Percentiles rank a stretch among this genome's conserved stretches.
Conservation (phyloP, 2,329 filamentous ascomycete genomes). For the Xylariaceae sp. region DNA sequence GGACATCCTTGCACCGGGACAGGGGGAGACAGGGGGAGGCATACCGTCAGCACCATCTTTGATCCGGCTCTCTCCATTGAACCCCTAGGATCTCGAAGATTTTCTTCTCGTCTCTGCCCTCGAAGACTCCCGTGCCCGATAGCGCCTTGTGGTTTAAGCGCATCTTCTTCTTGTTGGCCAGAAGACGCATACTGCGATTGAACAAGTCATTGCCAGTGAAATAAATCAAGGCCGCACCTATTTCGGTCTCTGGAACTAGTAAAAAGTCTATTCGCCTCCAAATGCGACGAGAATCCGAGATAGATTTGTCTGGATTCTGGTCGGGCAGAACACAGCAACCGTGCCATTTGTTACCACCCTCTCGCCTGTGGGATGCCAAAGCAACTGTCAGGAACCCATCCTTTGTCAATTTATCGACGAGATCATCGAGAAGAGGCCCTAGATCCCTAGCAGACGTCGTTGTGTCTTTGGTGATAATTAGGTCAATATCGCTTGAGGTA, state of each 20-base stretch:
- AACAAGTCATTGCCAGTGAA: conserved; percentile 96
- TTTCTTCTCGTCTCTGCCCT: conserved; percentile 68
- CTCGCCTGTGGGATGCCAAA: conserved; percentile 55
- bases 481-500: conserved; percentile 77
- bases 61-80: conserved; percentile 74
- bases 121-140: conserved; percentile 67
- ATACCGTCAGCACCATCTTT: conserved; percentile 65
- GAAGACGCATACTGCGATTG: conserved; percentile 76
- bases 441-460: conserved; percentile 55
- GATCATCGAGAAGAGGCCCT: conserved; percentile 54
- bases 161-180: conserved; percentile 80
- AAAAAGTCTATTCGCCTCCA: conserved; percentile 86
- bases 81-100: conserved; percentile 82
- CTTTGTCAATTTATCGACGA: conserved; percentile 59
- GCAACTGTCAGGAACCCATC: conserved; percentile 65
- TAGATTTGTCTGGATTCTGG: conserved; percentile 25
- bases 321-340: conserved; percentile 71
- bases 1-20: too few relatives aligned
- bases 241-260: conserved; percentile 72
- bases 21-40: too few relatives aligned
- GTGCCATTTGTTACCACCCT: conserved; percentile 79
- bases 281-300: conserved; percentile 35
- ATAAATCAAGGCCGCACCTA: conserved; percentile 85
- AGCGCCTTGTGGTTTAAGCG: conserved; percentile 79
- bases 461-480: conserved; percentile 69